Percentiles rank a stretch among this genome's conserved stretches.
Conservation (phyloP, 805 yeast species). For the Vanderwaltozyma yarrowii region DNA sequence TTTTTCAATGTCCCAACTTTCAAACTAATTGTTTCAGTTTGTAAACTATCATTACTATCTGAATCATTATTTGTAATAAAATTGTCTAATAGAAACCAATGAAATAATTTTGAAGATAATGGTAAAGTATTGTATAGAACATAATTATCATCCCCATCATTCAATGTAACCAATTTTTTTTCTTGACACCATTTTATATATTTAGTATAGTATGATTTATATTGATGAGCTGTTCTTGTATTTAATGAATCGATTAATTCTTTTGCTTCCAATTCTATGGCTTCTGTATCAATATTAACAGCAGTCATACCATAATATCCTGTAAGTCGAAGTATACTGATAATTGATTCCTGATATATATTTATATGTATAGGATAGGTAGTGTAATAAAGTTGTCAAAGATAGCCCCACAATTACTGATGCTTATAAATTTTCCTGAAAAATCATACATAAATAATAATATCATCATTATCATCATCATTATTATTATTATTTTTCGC, state of each 20-base stretch:
- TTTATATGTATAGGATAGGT: no score
- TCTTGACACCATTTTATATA: constrained; percentile 22
- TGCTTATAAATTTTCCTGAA: no score
- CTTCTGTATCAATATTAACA: background rate
- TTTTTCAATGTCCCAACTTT: constrained; percentile 15
- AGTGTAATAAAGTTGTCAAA: no score
- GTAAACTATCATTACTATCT: background rate
- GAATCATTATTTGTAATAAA: constrained; percentile 3
- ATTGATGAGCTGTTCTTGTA: constrained; percentile 22
- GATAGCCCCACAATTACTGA: no score
- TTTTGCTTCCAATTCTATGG: constrained; percentile 3
- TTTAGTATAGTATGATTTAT: constrained; percentile 19
- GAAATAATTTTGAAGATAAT: constrained; percentile 17
- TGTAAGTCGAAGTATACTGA: no score
- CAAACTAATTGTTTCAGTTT: constrained; percentile 5
- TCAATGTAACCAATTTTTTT: constrained; percentile 3
- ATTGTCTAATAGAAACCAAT: constrained; percentile 20
- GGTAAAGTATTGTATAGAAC: constrained; percentile 14
- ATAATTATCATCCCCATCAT: background rate
- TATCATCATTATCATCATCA: no score
- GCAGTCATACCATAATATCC: background rate
- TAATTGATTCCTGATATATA: no score
- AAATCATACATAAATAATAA: no score
- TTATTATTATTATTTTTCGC: no score
- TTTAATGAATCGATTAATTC: constrained; percentile 18